Evolutionary conservation across 2,329 filamentous ascomycete genomes (phyloP), one percentile per base, ranked within the genome.

Genomic region (Colletotrichum aenigma): DNA sequence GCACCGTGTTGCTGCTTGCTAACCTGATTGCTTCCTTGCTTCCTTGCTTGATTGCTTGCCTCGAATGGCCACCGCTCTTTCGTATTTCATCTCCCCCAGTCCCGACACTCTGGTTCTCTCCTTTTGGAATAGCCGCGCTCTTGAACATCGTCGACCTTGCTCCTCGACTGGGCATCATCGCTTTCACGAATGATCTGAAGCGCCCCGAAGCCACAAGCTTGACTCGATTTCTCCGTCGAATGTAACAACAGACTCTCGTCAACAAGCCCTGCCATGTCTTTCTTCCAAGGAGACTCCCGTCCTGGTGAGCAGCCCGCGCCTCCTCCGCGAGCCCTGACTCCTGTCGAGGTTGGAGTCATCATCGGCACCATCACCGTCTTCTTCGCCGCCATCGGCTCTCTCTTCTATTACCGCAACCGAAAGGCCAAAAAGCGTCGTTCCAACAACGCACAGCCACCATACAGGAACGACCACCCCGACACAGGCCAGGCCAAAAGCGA

Each of bases 271-370:
- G 56, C 4, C 43, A 77, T 77, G 76, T 77, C 76, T 30, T 77
- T 77, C 64, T 77, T 67, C 64, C 67, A 77, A 36, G 72, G 75
- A 61, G 71, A 78, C 66, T 67, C 71, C 16, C 71, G 77, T 24
- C 70, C 66, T 3, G 65, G 76, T 55, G 61, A 77, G 43, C 64
- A 65, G 24, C 64, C 76, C 7, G 69, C 76, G 9, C 66, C 68
- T 30, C 65, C 77, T 30, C 66, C 71, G 7, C 67, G 73, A 21
- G 72, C 66, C 58, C 81, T 81, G 72, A 80, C 77, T 9, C 66
- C 78, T 24, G 66, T 79, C 32, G 82, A 83, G 66, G 79, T 82
- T 36, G 82, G 79, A 5, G 75, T 81, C 67, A 79, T 83, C n/a
- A 76, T 78, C 28, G 80, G 75, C 26, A 77, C 78, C 15, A 76